Evolutionary conservation across 164 flowering plant genomes (phyloP).

Genomic region (Saururus chinensis): DNA sequence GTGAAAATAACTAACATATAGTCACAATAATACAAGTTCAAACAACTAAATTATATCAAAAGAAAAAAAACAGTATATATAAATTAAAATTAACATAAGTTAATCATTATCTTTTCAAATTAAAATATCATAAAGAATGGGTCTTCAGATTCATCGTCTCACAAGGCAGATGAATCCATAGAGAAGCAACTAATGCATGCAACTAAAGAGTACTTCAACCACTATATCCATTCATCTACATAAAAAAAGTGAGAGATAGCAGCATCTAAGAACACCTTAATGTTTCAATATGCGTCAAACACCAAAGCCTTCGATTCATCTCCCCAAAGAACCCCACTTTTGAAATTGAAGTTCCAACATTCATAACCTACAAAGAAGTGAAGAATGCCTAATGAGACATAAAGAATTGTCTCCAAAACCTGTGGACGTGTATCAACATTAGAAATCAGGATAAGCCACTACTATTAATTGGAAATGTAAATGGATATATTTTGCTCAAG

Average conservation of each 20-base stretch:
- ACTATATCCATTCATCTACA: background rate
- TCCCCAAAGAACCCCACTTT: conserved; percentile 82
- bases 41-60: too few relatives aligned
- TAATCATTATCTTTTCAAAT: too few relatives aligned
- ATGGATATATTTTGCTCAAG: background rate
- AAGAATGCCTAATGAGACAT: background rate
- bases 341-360: conserved; percentile 86
- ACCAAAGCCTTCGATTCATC: conserved; percentile 62
- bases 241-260: background rate
- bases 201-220: background rate
- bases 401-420: background rate
- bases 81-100: too few relatives aligned
- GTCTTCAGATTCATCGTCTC: too few relatives aligned
- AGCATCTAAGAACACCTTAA: conserved; percentile 38
- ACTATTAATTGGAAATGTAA: background rate
- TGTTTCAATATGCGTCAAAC: conserved; percentile 83
- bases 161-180: too few relatives aligned
- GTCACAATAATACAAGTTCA: too few relatives aligned
- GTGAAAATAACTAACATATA: too few relatives aligned
- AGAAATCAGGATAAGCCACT: background rate
- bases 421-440: background rate
- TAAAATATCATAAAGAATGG: too few relatives aligned
- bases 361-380: conserved; percentile 51
- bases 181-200: too few relatives aligned
- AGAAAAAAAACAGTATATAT: too few relatives aligned